Conservation (phyloP, 2,329 filamentous ascomycete species). For the Aspergillus pseudonomiae region DNA sequence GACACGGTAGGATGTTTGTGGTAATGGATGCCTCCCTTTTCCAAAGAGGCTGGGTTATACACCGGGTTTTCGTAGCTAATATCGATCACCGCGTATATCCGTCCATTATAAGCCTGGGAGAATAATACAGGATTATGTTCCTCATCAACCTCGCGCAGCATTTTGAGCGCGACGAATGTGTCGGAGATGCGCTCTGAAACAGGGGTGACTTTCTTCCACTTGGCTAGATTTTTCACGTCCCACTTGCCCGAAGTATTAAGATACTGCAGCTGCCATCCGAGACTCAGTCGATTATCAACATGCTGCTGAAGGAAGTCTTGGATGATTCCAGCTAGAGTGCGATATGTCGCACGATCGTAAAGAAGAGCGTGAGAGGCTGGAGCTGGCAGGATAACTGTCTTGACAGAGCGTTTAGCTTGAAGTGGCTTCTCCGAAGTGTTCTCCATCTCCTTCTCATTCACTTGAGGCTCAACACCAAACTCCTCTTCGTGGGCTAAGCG, state of each 20-base stretch:
- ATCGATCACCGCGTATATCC: constrained; percentile 79
- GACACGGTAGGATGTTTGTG: constrained; percentile 91
- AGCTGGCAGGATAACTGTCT: constrained; percentile 70
- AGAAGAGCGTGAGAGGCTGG: constrained; percentile 83
- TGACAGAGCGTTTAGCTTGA: constrained; percentile 59
- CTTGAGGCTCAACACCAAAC: constrained; percentile 27
- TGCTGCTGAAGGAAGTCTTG: constrained; percentile 77
- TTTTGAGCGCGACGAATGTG: constrained; percentile 89
- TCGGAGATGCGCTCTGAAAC: constrained; percentile 78
- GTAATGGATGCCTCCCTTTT: constrained; percentile 68
- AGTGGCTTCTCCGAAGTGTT: constrained; percentile 3
- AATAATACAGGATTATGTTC: constrained; percentile 76
- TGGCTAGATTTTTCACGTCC: constrained; percentile 94
- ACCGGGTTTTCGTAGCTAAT: constrained; percentile 90
- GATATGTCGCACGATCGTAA: constrained; percentile 75
- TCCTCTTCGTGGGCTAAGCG: constrained; percentile 30
- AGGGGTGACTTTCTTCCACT: constrained; percentile 80
- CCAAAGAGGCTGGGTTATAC: constrained; percentile 75
- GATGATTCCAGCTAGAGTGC: constrained; percentile 77
- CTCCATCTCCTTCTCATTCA: constrained; percentile 23
- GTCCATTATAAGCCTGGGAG: constrained; percentile 65
- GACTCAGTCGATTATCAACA: constrained; percentile 75
- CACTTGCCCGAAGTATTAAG: constrained; percentile 90
- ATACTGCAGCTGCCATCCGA: constrained; percentile 89
- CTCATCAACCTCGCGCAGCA: constrained; percentile 84